Base-by-base conservation (phyloP, 768 basidiomycete genomes). In the Fomitopsis serialis region DNA sequence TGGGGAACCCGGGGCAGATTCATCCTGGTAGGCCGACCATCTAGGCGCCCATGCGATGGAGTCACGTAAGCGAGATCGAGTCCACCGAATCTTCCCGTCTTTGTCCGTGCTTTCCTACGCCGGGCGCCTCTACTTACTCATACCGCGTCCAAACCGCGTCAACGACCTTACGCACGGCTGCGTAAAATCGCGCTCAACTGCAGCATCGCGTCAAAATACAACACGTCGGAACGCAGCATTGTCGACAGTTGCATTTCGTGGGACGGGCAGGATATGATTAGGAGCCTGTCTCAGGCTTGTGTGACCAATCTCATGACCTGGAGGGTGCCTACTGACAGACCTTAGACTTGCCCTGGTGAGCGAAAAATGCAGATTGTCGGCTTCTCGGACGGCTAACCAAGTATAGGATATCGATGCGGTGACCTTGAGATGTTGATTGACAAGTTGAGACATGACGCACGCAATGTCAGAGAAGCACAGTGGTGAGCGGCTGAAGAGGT, bases 301-400 rank as follows among this genome's bases (percentile, higher is more conserved):
- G 50, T 51, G 50, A 51, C 25, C 37, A 27, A 42, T 51, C 50
- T 51, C 50, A 51, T 51, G 50, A 51, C 25, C 29, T 15, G 15
- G 37, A 7, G 5, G 37, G 4, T 17, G 15, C 37, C 37, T 19
- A 40, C 37, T 40, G 37, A 40, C 37, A 17, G 37, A 17, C 19
- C 13, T 40, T 40, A 19, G 37, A 8, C 37, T 17, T 8, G 15
- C 37, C 15, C 37, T 40, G 37, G 15, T 17, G 44, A 9, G 37
- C 37, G 37, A 15, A 15, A 17, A 40, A 15, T 40, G 37, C 19
- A 40, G 5, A 5, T 11, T 6, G 29, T 32, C 29, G 29, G 29
- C 29, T 32, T 32, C 29, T 32, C 5, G 29, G 29, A 11, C 29
- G 6, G 11, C 37, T 15, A 40, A 40, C 4, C 37, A 40, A 17